Base-by-base conservation (phyloP, 176 grass and related monocot genomes). In the Elymus sibiricus region DNA sequence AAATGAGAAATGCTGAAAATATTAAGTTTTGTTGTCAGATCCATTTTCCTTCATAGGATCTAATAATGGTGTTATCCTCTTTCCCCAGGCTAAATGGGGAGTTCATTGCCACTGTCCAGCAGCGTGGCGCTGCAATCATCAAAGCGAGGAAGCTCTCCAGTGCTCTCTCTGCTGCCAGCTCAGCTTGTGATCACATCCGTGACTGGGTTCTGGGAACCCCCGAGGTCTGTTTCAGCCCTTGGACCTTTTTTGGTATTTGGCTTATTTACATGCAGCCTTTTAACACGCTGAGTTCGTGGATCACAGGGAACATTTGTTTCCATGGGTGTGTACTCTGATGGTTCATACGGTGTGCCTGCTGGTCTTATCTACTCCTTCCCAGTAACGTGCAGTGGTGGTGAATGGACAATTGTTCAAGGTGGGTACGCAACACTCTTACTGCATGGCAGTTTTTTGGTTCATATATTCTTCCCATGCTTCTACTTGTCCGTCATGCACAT, bases 341-440 rank as follows among this genome's bases (percentile, higher is more conserved):
- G 94, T 55, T 99, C 97, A 7, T 99, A 99, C 1, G 86, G 90
- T 88, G 92, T 99, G n/a, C 97, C 94, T 11, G 90, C 90, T 83
- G 94, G 97, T 35, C 89, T 99, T 9, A 99, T 99, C 58, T 99
- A 99, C 85, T 97, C 94, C 61, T 99, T 94, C 89, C 97, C 97
- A 65, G 94, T 97, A n/a, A 97, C 89, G 49, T 97, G 94, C 86
- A 78, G 75, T 13, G 86, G 64, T 79, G 94, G 90, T 62, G 94
- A 99, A 80, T 99, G 94, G 94, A 94, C 80, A 27, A 94, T 97
- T 9, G 92, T 99, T 80, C 94, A 99, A 92, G 97, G 94, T 64
- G 29, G 14, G 29, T 56, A 70, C 0, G 6, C 4, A 69, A 34
- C 79, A 69, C 64, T 55, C 47, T 31, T 76, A 76, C 13, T 1